phyloP scores from a whole-genome alignment of 306 rosid species.

The Acacia crassicarpa region DNA sequence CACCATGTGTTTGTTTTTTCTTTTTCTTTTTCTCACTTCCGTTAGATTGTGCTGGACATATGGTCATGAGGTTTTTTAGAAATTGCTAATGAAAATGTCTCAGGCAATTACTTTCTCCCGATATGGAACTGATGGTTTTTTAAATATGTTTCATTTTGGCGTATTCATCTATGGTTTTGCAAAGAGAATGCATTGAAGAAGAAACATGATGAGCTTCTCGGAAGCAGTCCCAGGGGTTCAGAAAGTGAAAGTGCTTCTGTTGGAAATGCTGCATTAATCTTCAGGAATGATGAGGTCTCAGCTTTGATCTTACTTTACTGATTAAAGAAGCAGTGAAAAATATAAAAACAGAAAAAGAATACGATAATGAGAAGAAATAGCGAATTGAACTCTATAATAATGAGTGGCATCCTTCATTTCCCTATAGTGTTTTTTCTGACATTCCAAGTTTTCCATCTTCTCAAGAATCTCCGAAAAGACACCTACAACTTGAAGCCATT shows the following conservation, averaged over 20 bases:
- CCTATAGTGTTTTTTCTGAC: conserved; percentile 54
- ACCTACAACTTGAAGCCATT: conserved; percentile 47
- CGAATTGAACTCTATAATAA: conserved; percentile 24
- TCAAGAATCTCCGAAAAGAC: conserved; percentile 52
- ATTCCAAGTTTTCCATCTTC: conserved; percentile 69
- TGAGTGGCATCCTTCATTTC: conserved; percentile 37
- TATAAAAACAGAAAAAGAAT: conserved; percentile 19
- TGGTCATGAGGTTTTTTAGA: background rate
- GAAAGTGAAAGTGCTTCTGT: conserved; percentile 25
- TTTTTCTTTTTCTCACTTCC: background rate
- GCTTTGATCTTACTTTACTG: conserved; percentile 66
- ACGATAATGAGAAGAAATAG: conserved; percentile 4
- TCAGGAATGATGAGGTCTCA: conserved; percentile 57
- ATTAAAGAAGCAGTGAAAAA: conserved; percentile 28
- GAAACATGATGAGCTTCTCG: conserved; percentile 63
- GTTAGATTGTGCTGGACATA: conserved; percentile 9
- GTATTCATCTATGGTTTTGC: conserved; percentile 13
- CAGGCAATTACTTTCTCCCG: background rate
- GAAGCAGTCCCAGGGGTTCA: conserved; percentile 30
- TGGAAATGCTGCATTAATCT: conserved; percentile 39
- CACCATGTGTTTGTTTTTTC: background rate
- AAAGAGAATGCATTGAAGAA: conserved; percentile 62
- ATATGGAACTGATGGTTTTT: conserved; percentile 6
- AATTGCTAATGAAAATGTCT: background rate
- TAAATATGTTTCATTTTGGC: background rate